Evolutionary conservation across 2,329 filamentous ascomycete species (phyloP), one percentile per base, ranked within the genome.

Genomic region (Trichoderma guizhouense): DNA sequence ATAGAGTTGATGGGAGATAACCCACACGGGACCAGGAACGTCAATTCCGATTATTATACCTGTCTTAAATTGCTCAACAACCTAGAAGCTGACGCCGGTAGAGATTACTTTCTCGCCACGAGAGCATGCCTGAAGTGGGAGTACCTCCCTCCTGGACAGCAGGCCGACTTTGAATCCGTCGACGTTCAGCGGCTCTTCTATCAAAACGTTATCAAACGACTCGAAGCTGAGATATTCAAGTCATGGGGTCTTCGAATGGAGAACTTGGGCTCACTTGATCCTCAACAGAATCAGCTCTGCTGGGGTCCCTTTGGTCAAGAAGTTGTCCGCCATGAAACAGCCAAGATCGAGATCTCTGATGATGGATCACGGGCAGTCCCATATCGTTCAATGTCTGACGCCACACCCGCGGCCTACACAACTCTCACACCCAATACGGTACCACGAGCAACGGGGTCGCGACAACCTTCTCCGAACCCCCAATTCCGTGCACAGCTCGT

Each of bases 161-260:
- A 39, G 9, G 51, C 64, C 21, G 32, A 15, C 64, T 67, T 67
- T 11, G 51, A 57, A 30, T 67, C 64, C 14, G 32, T 11, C 32
- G 32, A 67, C 21, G 51, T 57, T 39, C 64, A 67, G 64, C 51
- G 51, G 15, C 64, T 57, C 32, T 67, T 67, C 47, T 67, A 67
- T n/a, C 64, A 67, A 30, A 57, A 67, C 32, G 64, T 67, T 2
- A 57, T 67, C 5, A 67, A 67, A 39, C 30, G 64, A 57, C 64
- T 67, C 32, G 64, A 67, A 18, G 21, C 64, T 15, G 64, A 67
- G 51, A 57, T 67, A 67, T 67, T 67, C 32, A 66, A 57, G 21
- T 67, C 64, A 7, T 57, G 64, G 51, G 32, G 32, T 15, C 64
- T 67, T 39, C 51, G 51, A 57, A 39, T 67, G n/a, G 32, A 39